A percentile compares a stretch with the other conserved stretches of the same genome.
These are phyloP conservation scores for Coemansia sp. DNA, from an alignment of 192 early-diverging fungal genomes.

Conservation along the genomic window DNA sequence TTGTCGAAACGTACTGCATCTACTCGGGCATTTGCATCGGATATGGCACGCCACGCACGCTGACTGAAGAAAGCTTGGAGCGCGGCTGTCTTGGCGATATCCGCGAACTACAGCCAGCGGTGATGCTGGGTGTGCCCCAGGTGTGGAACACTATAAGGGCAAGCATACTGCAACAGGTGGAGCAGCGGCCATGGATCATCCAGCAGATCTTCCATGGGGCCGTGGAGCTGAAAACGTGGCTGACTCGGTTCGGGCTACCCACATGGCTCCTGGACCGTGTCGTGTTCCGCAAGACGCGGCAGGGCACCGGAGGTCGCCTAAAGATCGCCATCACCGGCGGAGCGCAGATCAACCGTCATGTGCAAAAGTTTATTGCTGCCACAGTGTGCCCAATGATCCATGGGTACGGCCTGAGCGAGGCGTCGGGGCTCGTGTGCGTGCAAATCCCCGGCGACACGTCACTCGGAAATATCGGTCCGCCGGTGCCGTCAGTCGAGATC, in stretches of 20 bases:
- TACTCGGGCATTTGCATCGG: slow-evolving; percentile 69
- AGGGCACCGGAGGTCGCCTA: slow-evolving; percentile 82
- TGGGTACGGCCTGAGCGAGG: slow-evolving; percentile 89
- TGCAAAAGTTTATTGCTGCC: slow-evolving; percentile 80
- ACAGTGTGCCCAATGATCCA: slow-evolving; percentile 78
- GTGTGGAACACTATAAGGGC: slow-evolving; percentile 90
- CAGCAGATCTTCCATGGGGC: slow-evolving; percentile 77
- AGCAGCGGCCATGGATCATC: slow-evolving; percentile 49
- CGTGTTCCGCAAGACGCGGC: slow-evolving; percentile 81
- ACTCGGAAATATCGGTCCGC: slow-evolving; percentile 70
- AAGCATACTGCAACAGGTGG: slow-evolving; percentile 69
- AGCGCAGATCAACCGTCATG: slow-evolving; percentile 82
- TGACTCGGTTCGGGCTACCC: slow-evolving; percentile 63
- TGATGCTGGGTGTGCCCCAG: slow-evolving; percentile 83
- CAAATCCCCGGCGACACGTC: slow-evolving; percentile 62
- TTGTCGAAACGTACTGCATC: slow-evolving; percentile 72
- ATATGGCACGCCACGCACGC: slow-evolving; percentile 68
- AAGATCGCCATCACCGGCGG: slow-evolving; percentile 82
- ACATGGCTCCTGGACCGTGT: slow-evolving; percentile 69
- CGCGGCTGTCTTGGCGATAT: slow-evolving; percentile 74
- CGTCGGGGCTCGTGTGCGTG: slow-evolving; percentile 69
- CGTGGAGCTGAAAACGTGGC: slow-evolving; percentile 65
- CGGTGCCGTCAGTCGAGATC: slow-evolving; percentile 73
- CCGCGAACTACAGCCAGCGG: slow-evolving; percentile 67
- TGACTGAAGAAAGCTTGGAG: slow-evolving; percentile 70